These are phyloP conservation scores for Cymodocea nodosa DNA, from an alignment of 116 monocot species.

Conservation along the genomic window DNA sequence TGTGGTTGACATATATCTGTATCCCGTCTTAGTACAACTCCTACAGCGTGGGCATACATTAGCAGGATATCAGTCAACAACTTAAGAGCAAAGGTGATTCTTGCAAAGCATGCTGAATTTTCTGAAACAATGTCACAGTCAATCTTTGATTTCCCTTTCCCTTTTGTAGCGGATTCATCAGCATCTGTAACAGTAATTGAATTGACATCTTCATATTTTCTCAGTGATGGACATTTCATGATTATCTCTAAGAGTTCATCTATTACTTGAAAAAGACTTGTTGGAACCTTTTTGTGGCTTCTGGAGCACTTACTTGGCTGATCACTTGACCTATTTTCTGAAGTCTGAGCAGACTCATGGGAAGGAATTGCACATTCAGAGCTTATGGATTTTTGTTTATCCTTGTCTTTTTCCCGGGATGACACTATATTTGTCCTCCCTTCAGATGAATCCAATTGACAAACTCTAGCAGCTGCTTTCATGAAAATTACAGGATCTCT, in stretches of 20 bases:
- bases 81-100: constrained; percentile 60
- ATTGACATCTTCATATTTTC: constrained; percentile 21
- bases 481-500: constrained; percentile 64
- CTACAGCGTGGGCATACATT: constrained; percentile 69
- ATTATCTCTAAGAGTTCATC: constrained; percentile 73
- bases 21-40: constrained; percentile 53
- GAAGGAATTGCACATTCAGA: constrained; percentile 23
- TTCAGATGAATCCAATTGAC: constrained; percentile 59
- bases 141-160: constrained; percentile 67
- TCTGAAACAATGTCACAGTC: constrained; percentile 42
- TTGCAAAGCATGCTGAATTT: constrained; percentile 36
- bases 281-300: constrained; percentile 51
- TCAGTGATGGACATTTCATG: constrained; percentile 32
- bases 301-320: constrained; percentile 27
- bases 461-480: constrained; percentile 61
- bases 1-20: constrained; percentile 32
- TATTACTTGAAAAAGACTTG: constrained; percentile 55
- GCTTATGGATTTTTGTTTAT: constrained; percentile 16
- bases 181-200: constrained; percentile 38
- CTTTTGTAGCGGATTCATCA: constrained; percentile 41
- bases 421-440: constrained; percentile 45
- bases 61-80: constrained; percentile 78
- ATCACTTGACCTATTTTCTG: constrained; percentile 47
- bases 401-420: constrained; percentile 66
- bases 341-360: constrained; percentile 26